Evolutionary conservation across 2,329 filamentous ascomycete species (phyloP), one percentile per base, ranked within the genome.

Genomic region (Talaromyces sp.): DNA sequence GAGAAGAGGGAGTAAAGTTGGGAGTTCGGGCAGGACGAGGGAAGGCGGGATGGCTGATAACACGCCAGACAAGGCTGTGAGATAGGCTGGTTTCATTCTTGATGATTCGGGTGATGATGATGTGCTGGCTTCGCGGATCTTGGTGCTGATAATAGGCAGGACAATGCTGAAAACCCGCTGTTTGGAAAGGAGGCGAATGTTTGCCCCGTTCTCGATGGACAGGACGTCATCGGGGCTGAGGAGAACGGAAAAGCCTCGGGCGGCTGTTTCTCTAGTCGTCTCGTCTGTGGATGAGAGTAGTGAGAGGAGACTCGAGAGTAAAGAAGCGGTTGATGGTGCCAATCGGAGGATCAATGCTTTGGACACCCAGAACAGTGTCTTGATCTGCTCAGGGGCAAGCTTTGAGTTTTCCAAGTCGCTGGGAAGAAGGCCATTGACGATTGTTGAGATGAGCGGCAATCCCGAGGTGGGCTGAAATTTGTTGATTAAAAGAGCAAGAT

Each of bases 131-230:
- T 73, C 71, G 60, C 78, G 80, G 68, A 86, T 84, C 3, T 78
- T 75, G 27, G 77, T 71, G 4, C 83, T 80, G 55, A 88, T 82
- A 31, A 80, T 71, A 0, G 86, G 85, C 2, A 85, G 77, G 4
- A 86, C 77, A 17, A 84, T 81, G 31, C 80, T 80, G 73, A 89
- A 89, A 46, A 83, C 79, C 63, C 84, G 85, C 67, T 89, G 86
- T 67, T 86, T 87, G 64, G 84, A 82, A 2, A 89, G 77, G 3
- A 85, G 78, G 3, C 86, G 83, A 41, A 89, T 81, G 19, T 80
- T 79, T 62, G 85, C 87, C 63, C 85, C 81, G 65, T 89, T 89
- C 41, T 80, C 73, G 62, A 83, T 80, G 13, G 79, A 84, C 38
- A 89, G 73, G 24, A 89, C 75, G 63, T 87, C 84, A 64, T 88